Conservation (phyloP, 768 basidiomycete species). For the Tremella mesenterica region DNA sequence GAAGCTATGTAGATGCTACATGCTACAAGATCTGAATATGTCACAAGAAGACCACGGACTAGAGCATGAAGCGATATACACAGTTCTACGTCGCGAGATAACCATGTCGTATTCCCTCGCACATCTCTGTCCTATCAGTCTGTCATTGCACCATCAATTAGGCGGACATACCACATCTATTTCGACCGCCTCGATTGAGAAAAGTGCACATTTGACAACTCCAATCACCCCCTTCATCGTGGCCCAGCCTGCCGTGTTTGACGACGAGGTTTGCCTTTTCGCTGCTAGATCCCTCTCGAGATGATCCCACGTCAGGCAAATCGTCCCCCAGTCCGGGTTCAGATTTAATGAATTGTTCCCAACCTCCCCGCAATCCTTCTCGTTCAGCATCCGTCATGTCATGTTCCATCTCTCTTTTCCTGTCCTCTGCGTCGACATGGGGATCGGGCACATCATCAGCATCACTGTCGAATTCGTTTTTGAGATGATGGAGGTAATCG, state of each 20-base stretch:
- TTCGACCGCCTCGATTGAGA: conserved; percentile 22
- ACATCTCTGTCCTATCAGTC: conserved; percentile 26
- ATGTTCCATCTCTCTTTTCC: conserved; percentile 32
- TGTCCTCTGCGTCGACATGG: conserved; percentile 19
- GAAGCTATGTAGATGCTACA: no score
- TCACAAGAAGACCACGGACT: no score
- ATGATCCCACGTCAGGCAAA: no score
- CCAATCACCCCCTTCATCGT: conserved; percentile 13
- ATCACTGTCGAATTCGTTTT: background rate
- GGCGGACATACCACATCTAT: conserved; percentile 26
- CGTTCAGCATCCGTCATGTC: conserved; percentile 34
- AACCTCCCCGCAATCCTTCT: conserved; percentile 24
- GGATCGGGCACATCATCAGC: conserved; percentile 23
- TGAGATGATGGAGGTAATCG: conserved; percentile 1
- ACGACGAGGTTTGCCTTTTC: no score
- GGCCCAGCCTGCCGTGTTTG: no score
- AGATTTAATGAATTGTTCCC: conserved; percentile 23
- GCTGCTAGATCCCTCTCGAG: no score
- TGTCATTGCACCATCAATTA: background rate
- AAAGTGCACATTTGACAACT: conserved; percentile 30
- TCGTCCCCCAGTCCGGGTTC: background rate
- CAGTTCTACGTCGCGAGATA: no score
- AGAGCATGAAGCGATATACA: no score
- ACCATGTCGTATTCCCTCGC: no score
- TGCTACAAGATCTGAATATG: no score